Evolutionary conservation across 1,284 basidiomycete genomes (phyloP).

Genomic region (Flammula alnicola): DNA sequence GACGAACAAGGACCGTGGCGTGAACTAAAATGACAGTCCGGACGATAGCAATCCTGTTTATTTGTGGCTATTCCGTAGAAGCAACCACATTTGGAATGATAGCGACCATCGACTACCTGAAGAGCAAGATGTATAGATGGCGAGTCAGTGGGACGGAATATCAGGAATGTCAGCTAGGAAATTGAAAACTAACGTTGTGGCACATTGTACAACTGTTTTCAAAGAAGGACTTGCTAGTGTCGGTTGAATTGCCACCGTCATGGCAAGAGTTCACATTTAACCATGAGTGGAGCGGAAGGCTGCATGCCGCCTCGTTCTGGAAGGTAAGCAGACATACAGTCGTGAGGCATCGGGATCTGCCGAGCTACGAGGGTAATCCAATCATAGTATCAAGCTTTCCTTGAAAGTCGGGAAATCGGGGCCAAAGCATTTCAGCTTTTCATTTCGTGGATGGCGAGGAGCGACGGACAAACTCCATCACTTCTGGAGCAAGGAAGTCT

Average conservation of each 20-base stretch:
- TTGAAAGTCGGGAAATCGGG: conserved; percentile 16
- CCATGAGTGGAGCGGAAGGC: conserved; percentile 24
- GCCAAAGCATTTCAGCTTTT: conserved; percentile 13
- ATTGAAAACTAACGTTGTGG: conserved; percentile 63
- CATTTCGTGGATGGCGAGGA: conserved; percentile 5
- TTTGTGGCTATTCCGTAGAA: conserved; percentile 76
- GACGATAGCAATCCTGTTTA: conserved; percentile 65
- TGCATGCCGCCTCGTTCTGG: conserved; percentile 50
- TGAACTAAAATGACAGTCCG: conserved; percentile 73
- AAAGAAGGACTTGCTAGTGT: conserved; percentile 17
- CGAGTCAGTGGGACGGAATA: conserved; percentile 16
- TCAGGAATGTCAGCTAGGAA: conserved; percentile 10
- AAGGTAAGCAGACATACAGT: conserved; percentile 33
- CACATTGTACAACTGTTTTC: conserved; percentile 57
- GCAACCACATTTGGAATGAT: conserved; percentile 73
- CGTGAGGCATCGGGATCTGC: conserved; percentile 47
- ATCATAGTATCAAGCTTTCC: conserved; percentile 26
- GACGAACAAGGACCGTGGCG: conserved; percentile 63
- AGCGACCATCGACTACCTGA: conserved; percentile 80
- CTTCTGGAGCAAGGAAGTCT: conserved; percentile 5
- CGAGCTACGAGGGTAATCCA: conserved; percentile 22
- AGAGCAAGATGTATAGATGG: conserved; percentile 10
- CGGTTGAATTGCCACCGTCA: conserved; percentile 21
- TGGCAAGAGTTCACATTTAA: conserved; percentile 27
- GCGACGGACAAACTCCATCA: conserved; percentile 8